Conservation (phyloP, 192 early-diverging fungal genomes). For the Podochytrium sp. region DNA sequence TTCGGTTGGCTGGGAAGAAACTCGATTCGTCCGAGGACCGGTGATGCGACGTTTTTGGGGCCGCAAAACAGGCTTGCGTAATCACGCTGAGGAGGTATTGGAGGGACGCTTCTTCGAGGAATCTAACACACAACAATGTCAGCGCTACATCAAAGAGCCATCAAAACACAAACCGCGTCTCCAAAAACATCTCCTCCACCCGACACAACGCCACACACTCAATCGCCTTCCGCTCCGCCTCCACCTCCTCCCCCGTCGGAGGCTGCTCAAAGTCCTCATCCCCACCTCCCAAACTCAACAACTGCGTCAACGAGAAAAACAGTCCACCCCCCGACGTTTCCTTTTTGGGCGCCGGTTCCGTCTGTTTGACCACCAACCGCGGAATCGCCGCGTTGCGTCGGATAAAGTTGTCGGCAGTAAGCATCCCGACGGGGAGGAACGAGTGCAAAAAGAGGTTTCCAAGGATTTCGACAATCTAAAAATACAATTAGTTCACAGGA, state of each 20-base stretch:
- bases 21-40: conserved; percentile 6
- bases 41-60: neutral
- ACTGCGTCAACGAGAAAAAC: conserved; percentile 77
- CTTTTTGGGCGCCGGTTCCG: conserved; percentile 3
- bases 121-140: conserved; percentile 36
- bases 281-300: conserved; percentile 67
- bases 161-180: conserved; percentile 59
- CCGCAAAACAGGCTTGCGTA: conserved; percentile 42
- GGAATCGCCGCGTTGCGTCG: conserved; percentile 70
- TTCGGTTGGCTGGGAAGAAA: neutral
- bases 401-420: conserved; percentile 77
- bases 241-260: conserved; percentile 73
- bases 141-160: neutral
- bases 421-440: conserved; percentile 67
- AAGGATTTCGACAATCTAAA: conserved; percentile 68
- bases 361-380: conserved; percentile 35
- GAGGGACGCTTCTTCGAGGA: conserved; percentile 69
- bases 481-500: neutral
- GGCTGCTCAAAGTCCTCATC: conserved; percentile 57
- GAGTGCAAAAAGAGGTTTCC: conserved; percentile 81
- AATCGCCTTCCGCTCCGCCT: conserved; percentile 63
- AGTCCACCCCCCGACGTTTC: conserved; percentile 64
- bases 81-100: conserved; percentile 63
- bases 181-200: conserved; percentile 73
- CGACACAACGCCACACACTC: conserved; percentile 73